Evolutionary conservation across 352 stramenopile species (phyloP).

Genomic region (Lagenidium giganteum): DNA sequence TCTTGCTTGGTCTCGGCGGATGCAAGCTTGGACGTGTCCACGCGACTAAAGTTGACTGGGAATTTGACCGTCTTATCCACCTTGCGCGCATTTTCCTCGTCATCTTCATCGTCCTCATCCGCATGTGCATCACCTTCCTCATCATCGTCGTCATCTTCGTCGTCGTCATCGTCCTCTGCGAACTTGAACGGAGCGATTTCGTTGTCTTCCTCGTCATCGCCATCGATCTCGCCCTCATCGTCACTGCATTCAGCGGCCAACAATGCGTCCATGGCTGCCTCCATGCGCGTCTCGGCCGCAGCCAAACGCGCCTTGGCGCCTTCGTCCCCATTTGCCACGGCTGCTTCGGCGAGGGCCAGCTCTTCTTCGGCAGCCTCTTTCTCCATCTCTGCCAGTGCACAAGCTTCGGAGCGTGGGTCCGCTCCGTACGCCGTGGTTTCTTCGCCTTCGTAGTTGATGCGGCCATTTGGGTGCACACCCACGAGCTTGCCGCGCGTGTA

Average conservation of each 20-base stretch:
- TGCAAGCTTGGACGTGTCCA: conserved; percentile 49
- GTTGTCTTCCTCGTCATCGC: conserved; percentile 37
- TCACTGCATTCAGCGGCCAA: conserved; percentile 58
- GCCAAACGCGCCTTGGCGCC: conserved; percentile 45
- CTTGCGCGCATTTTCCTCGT: conserved; percentile 24
- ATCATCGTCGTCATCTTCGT: conserved; percentile 37
- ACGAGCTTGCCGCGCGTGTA: conserved; percentile 84
- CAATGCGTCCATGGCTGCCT: conserved; percentile 72
- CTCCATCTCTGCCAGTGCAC: conserved; percentile 52
- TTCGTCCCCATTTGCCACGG: conserved; percentile 34
- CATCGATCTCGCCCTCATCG: conserved; percentile 20
- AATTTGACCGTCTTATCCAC: conserved; percentile 53
- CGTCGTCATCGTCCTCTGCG: conserved; percentile 55
- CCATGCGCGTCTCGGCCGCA: conserved; percentile 50
- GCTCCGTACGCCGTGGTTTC: conserved; percentile 77
- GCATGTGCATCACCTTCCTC: conserved; percentile 25
- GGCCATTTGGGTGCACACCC: conserved; percentile 92
- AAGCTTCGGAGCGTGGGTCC: conserved; percentile 48
- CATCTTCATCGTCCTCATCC: conserved; percentile 23
- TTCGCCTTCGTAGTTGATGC: conserved; percentile 94
- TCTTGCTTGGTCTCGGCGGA: conserved; percentile 19
- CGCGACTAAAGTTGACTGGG: conserved; percentile 72
- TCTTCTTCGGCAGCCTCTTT: conserved; percentile 60
- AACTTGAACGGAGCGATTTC: conserved; percentile 53
- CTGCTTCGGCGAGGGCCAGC: conserved; percentile 48